These are phyloP conservation scores for Nematodospora anomalae DNA, from an alignment of 1,139 yeast species.

Conservation along the genomic window DNA sequence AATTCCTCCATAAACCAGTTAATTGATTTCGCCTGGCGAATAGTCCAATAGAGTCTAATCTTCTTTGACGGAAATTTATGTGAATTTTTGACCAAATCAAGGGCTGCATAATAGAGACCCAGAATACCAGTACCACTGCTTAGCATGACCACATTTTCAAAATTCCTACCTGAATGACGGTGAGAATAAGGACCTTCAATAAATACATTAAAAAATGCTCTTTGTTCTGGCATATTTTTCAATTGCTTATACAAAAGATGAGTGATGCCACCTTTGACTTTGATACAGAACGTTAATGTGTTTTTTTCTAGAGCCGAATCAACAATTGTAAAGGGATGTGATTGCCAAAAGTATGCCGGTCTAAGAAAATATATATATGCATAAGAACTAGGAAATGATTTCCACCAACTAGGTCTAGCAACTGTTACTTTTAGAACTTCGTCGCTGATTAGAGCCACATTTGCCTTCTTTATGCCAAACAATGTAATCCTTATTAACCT, in stretches of 20 bases:
- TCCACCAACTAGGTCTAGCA: slow-evolving; percentile 42
- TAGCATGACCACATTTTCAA: slow-evolving; percentile 24
- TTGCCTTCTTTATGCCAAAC: slow-evolving; percentile 44
- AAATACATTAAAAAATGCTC: slow-evolving; percentile 30
- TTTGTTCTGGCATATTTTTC: slow-evolving; percentile 26
- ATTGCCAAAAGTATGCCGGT: slow-evolving; percentile 42
- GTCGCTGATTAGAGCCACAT: slow-evolving; percentile 31
- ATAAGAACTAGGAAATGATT: slow-evolving; percentile 49
- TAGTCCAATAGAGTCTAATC: slow-evolving; percentile 48
- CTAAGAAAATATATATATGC: slow-evolving; percentile 49
- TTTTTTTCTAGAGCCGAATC: slow-evolving; percentile 21
- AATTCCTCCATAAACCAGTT: slow-evolving; percentile 33
- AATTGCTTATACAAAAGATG: slow-evolving; percentile 32
- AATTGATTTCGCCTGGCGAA: slow-evolving; percentile 40
- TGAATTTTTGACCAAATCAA: slow-evolving; percentile 17
- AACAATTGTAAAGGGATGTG: slow-evolving; percentile 35
- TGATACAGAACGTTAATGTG: slow-evolving; percentile 27
- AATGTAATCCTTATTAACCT: slow-evolving; percentile 32
- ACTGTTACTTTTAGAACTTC: slow-evolving; percentile 44
- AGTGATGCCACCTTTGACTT: slow-evolving; percentile 43
- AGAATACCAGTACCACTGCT: slow-evolving; percentile 35
- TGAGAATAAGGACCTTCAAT: slow-evolving; percentile 44
- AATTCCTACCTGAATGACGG: slow-evolving; percentile 20
- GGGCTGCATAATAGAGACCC: slow-evolving; percentile 35
- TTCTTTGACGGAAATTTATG: slow-evolving; percentile 11